Evolutionary conservation across 202 grass and related monocot species (phyloP).

Genomic region (Brachypodium distachyon): DNA sequence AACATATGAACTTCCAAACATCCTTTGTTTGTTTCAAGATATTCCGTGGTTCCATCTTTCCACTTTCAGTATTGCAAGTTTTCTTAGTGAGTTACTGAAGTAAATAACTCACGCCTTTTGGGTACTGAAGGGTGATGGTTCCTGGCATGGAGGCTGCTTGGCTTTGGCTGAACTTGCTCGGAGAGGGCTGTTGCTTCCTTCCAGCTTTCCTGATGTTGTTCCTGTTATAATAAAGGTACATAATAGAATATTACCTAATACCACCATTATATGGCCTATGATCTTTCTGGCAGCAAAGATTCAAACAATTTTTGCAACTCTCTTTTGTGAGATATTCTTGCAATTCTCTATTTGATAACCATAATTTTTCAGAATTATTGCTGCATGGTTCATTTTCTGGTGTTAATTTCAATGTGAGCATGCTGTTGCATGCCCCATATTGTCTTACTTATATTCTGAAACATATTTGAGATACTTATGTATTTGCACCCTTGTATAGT

Average conservation of each 20-base stretch:
- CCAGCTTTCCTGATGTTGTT: constrained; percentile 71
- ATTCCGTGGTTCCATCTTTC: neutral
- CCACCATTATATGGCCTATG: neutral
- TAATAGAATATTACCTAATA: neutral
- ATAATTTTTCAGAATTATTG: neutral
- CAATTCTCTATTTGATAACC: neutral
- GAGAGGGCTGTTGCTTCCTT: constrained; percentile 81
- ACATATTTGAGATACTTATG: neutral
- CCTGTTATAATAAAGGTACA: constrained; percentile 75
- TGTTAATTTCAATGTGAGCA: neutral
- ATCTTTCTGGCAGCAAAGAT: neutral
- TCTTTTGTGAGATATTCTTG: neutral
- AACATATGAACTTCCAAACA: constrained; percentile 1
- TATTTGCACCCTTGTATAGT: constrained; percentile 5
- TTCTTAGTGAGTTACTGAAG: neutral
- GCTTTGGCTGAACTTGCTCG: constrained; percentile 94
- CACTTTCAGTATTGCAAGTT: constrained; percentile 15
- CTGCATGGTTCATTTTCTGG: neutral
- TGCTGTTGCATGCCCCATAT: neutral
- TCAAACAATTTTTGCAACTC: neutral
- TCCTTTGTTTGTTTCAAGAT: neutral
- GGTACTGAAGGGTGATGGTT: constrained; percentile 80
- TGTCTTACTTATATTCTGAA: neutral
- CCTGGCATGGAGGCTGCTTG: constrained; percentile 95
- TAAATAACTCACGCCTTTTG: constrained; percentile 14